These are phyloP conservation scores for Neurospora tetraspora DNA, from an alignment of 495 filamentous ascomycete species.

Conservation along the genomic window DNA sequence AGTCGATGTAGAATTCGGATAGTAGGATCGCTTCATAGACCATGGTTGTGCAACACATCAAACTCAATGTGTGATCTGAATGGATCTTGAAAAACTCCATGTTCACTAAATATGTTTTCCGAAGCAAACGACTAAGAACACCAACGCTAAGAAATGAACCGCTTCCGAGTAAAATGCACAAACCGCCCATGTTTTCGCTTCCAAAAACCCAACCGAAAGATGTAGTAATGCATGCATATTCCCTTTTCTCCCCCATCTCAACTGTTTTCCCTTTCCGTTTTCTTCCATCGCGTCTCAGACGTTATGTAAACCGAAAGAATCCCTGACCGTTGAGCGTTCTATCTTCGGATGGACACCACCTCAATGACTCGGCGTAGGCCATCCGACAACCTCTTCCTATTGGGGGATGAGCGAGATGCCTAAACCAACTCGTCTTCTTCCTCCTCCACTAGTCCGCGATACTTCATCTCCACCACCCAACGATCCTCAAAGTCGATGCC, in stretches of 20 bases:
- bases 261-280: not conserved
- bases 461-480: slow-evolving; percentile 65
- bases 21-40: not conserved
- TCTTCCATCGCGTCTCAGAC: not conserved
- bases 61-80: not conserved
- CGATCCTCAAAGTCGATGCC: slow-evolving; percentile 77
- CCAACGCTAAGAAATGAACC: not conserved
- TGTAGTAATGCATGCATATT: not conserved
- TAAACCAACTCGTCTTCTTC: slow-evolving; percentile 12
- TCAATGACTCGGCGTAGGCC: not conserved
- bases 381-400: not conserved
- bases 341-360: not conserved
- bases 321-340: not conserved
- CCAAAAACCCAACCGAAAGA: not conserved
- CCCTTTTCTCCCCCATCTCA: not conserved
- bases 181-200: not conserved
- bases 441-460: slow-evolving; percentile 23
- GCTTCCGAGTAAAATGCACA: not conserved
- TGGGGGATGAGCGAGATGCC: not conserved
- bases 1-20: not conserved
- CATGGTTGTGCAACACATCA: not conserved
- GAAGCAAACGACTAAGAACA: not conserved
- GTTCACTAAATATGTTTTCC: not conserved
- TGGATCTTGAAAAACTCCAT: not conserved
- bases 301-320: not conserved